A percentile compares a stretch with the other conserved stretches of the same genome.
These are phyloP conservation scores for Hymenochaete sp. DNA, from an alignment of 1,284 basidiomycete species.

Conservation along the genomic window DNA sequence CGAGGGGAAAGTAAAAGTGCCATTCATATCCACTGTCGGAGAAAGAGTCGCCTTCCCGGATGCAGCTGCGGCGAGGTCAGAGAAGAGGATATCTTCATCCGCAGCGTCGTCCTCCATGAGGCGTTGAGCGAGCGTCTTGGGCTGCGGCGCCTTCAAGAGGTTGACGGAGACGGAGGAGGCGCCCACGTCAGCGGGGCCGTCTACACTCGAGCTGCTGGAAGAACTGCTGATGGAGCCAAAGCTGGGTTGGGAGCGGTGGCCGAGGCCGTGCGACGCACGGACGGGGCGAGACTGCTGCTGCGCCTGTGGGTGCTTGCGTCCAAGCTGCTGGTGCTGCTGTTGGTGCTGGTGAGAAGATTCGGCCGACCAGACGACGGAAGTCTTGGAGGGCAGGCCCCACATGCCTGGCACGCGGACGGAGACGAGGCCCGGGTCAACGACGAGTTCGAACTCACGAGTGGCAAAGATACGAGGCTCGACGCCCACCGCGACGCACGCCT, in stretches of 20 bases:
- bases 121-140: constrained; percentile 63
- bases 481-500: constrained; percentile 55
- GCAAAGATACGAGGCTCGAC: too few species aligned
- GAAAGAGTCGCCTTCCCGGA: constrained; percentile 58
- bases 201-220: too few species aligned
- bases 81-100: constrained; percentile 63
- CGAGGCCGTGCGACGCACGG: too few species aligned
- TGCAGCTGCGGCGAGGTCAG: constrained; percentile 62
- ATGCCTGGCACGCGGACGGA: constrained; percentile 46
- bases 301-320: too few species aligned
- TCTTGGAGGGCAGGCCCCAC: constrained; percentile 33
- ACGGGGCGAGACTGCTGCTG: constrained; percentile 3
- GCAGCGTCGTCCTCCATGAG: constrained; percentile 57
- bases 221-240: too few species aligned
- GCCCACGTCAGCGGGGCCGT: too few species aligned
- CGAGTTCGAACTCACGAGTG: constrained; percentile 62
- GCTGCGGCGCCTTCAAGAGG: background rate
- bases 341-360: too few species aligned
- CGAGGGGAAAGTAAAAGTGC: background rate
- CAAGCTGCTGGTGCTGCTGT: constrained; percentile 16
- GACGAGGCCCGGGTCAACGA: constrained; percentile 68
- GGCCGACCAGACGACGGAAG: constrained; percentile 59
- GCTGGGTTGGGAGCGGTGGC: too few species aligned
- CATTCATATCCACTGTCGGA: constrained; percentile 39
- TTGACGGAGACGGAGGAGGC: background rate